Evolutionary conservation across 768 basidiomycete species (phyloP), one percentile per base, ranked within the genome.

Genomic region (Sutorius australiensis): DNA sequence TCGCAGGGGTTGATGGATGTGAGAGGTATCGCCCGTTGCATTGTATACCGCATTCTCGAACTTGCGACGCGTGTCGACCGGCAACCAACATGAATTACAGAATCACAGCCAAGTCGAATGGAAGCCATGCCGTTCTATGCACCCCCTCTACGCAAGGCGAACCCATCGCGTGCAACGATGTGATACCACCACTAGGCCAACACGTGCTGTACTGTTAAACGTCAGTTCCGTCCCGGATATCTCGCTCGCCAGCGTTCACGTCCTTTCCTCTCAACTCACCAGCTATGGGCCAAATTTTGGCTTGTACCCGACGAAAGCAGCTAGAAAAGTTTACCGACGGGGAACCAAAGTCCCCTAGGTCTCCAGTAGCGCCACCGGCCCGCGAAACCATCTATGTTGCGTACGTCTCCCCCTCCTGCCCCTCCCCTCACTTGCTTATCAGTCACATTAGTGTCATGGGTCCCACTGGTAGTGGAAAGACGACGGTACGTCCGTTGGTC

Each of bases 391-490:
- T 69, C 44, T 68, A 65, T 46, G 32, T 68, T 52, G 55, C 48
- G 67, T 68, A 65, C 19, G 67, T 67, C 46, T 40, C 37, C 11
- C 39, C 39, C 24, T 17, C 16, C 28, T 36, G 8, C 16, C 44
- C 27, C n/a, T 24, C 37, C 30, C 36, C 52, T n/a, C 43, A 17
- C 42, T 13, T 58, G 37, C 67, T 67, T 67, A 67, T 68, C 66
- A 53, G 49, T 57, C 53, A 48, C 56, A 47, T 60, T 57, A 68
- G 67, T 13, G 63, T 68, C 53, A 69, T 69, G 68, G 68, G 68
- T n/a, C 59, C 63, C 34, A 69, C 68, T 47, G 68, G 68, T 7
- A 71, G 63, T n/a, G 68, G 68, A 28, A 69, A 69, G 61, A 71
- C 68, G 39, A 71, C 68, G 46, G 68, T 69, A 1, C 7, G 65